Evolutionary conservation across 371 early-diverging fungal species (phyloP), one percentile per base, ranked within the genome.

Genomic region (Mortierella sp.): DNA sequence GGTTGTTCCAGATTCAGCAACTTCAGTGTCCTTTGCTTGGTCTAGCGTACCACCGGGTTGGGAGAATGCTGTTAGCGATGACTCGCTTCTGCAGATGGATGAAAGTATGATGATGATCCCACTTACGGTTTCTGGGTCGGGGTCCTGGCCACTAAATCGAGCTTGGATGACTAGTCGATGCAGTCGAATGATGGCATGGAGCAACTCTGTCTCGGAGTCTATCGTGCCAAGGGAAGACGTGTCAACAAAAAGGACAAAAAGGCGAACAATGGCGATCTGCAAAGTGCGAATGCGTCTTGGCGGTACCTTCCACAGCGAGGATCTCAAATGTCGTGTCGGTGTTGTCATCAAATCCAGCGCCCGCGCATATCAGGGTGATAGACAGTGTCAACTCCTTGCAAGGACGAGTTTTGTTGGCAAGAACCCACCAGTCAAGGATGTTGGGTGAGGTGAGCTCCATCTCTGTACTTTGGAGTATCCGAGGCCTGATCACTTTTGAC

Each of bases 151-250:
- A 9, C 25, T 55, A 2, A 73, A 37, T 13, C 48, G 54, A 22
- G 54, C 34, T n/a, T 29, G 45, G 40, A 73, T 49, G 28, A 67
- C 25, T 31, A 63, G 63, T 29, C 74, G 67, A 17, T 74, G 68
- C 7, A 74, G 60, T 17, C 41, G 51, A 5, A 67, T 19, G 43
- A 74, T 60, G 24, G 43, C 45, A 39, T 63, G 60, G 2, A 74
- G 55, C 22, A 74, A 49, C 13, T 74, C 74, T 5, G 41, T 47
- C 43, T 74, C 74, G 24, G 74, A 74, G 27, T 74, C 74, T 74
- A 24, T 21, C 29, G 13, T 40, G 29, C 16, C 58, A 12, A 64
- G 31, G 7, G 29, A 21, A 46, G 14, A 27, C 25, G 27, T 10
- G 13, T 29, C 14, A 14, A 31, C 13, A 53, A 59, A 14, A 45